phyloP scores from a whole-genome alignment of 345 rosid species.

The Trapa incisa region DNA sequence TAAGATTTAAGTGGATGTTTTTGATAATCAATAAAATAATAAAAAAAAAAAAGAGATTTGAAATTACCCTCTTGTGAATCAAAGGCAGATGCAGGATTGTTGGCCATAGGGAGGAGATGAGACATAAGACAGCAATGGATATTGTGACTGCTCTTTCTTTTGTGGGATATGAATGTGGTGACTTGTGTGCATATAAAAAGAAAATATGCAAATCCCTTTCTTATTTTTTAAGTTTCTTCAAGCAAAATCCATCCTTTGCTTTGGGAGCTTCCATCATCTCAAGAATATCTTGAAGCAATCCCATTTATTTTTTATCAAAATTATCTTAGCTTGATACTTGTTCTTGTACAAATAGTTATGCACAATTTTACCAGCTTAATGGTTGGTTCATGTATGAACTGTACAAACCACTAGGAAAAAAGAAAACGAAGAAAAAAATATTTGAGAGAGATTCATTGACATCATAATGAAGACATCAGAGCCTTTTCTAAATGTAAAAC shows the following conservation, averaged over 20 bases:
- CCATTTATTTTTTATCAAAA: no score
- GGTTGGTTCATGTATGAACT: no score
- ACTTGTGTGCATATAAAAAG: not conserved
- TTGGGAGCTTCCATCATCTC: not conserved
- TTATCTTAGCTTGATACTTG: no score
- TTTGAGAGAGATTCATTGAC: no score
- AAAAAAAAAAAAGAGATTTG: not conserved
- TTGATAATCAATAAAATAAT: no score
- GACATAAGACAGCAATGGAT: not conserved
- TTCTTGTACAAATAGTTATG: no score
- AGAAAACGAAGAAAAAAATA: no score
- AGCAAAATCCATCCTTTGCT: not conserved
- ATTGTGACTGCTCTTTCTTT: not conserved
- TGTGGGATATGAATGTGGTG: not conserved
- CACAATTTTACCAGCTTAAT: no score
- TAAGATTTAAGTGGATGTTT: not conserved
- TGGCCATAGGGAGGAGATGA: slow-evolving; percentile 8
- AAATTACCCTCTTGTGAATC: slow-evolving; percentile 10
- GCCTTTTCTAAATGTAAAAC: no score
- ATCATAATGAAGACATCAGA: no score
- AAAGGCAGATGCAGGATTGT: not conserved
- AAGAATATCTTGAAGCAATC: not conserved
- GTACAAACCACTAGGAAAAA: no score
- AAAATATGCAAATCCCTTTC: not conserved
- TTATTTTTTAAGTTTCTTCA: not conserved